phyloP scores from a whole-genome alignment of 306 rosid species.

The Quercus berberidifolia region DNA sequence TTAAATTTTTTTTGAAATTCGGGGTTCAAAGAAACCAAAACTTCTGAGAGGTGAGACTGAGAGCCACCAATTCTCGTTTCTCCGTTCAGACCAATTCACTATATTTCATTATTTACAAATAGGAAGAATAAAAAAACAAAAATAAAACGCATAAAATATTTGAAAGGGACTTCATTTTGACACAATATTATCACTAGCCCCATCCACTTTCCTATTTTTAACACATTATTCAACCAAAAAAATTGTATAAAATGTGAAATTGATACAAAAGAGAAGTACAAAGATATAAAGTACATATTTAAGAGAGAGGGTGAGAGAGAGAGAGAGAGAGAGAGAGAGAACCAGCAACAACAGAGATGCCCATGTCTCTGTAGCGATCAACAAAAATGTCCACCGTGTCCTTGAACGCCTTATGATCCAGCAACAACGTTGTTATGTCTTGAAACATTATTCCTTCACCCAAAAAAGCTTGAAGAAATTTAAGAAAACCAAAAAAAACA shows the following conservation, averaged over 20 bases:
- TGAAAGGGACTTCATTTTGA: background rate
- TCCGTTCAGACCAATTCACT: background rate
- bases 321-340: conserved; percentile 6
- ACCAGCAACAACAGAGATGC: conserved; percentile 97
- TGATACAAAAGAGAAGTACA: no score
- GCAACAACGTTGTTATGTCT: conserved; percentile 95
- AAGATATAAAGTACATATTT: background rate
- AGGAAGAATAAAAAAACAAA: background rate
- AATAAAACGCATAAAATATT: background rate
- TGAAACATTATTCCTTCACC: conserved; percentile 94
- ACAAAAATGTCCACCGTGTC: conserved; percentile 93
- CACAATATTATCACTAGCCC: background rate
- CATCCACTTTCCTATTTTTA: no score
- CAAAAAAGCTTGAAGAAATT: background rate
- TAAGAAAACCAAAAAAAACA: no score
- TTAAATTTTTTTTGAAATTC: background rate
- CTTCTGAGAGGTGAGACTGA: background rate
- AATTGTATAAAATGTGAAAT: background rate
- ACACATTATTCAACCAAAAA: background rate
- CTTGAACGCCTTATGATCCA: conserved; percentile 94
- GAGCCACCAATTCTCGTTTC: background rate
- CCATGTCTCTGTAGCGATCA: conserved; percentile 98
- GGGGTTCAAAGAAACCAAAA: background rate
- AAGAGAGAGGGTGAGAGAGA: background rate
- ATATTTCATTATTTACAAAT: no score